These are phyloP conservation scores for Microsporum ferrugineum DNA, from an alignment of 2,329 filamentous ascomycete genomes.

Conservation along the genomic window DNA sequence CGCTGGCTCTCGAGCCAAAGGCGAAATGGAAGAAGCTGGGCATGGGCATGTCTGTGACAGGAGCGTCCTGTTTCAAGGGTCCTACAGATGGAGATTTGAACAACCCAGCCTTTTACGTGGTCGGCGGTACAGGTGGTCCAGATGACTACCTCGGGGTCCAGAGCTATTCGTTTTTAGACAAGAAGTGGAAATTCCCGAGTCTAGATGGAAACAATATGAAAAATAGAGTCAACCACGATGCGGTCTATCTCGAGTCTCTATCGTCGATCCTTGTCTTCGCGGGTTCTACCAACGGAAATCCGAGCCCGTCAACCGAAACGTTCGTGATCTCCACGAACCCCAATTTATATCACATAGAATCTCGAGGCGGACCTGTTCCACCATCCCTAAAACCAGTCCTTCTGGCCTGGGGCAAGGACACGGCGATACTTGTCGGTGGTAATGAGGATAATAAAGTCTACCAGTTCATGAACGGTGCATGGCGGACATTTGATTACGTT, in stretches of 20 bases:
- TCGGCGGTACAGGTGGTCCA: constrained; percentile 57
- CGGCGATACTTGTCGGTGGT: constrained; percentile 66
- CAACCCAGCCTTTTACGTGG: constrained; percentile 60
- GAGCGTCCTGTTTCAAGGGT: constrained; percentile 65
- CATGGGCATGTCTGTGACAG: constrained; percentile 58
- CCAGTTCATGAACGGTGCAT: constrained; percentile 57
- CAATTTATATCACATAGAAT: constrained; percentile 49
- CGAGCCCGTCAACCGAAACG: constrained; percentile 55
- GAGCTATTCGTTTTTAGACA: constrained; percentile 46
- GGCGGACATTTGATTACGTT: constrained; percentile 55
- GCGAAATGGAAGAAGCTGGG: constrained; percentile 59
- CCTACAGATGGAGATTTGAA: constrained; percentile 46
- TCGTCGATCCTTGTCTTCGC: constrained; percentile 70
- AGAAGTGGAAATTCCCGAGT: constrained; percentile 38
- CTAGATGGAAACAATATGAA: constrained; percentile 46
- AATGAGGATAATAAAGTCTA: constrained; percentile 56
- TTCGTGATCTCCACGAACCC: constrained; percentile 58
- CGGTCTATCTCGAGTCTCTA: constrained; percentile 58
- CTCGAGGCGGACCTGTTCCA: constrained; percentile 48
- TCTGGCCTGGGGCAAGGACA: constrained; percentile 58
- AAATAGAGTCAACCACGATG: constrained; percentile 63
- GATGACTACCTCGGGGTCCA: constrained; percentile 64
- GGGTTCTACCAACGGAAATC: constrained; percentile 53
- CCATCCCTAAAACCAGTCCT: constrained; percentile 59
- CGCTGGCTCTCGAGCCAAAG: constrained; percentile 55